phyloP scores from a whole-genome alignment of 805 yeast species.

The Kodamaea laetipori region DNA sequence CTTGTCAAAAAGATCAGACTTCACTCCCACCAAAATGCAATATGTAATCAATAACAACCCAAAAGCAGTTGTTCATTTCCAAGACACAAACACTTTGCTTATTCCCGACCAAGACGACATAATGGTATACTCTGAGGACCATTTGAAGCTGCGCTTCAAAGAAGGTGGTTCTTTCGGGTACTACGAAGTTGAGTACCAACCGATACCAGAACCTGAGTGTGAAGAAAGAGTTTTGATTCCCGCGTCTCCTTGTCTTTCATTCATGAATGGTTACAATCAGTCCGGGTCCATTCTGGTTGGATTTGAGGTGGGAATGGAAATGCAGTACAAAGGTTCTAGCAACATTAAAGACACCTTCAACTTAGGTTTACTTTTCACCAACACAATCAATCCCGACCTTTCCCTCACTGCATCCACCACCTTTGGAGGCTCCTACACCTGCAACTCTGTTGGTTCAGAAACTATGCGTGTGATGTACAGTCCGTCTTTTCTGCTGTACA shows the following conservation, averaged over 20 bases:
- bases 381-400: neutral
- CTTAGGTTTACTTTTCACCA: neutral
- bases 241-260: conserved; percentile 8
- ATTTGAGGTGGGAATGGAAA: neutral
- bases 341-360: neutral
- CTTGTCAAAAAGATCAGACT: neutral
- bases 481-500: conserved; percentile 5
- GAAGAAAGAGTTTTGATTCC: conserved; percentile 5
- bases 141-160: neutral
- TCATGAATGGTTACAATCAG: neutral
- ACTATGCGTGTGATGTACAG: conserved; percentile 5
- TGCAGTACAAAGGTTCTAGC: neutral
- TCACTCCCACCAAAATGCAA: neutral
- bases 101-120: conserved; percentile 1
- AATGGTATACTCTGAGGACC: neutral
- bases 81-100: conserved; percentile 6
- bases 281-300: conserved; percentile 3
- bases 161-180: conserved; percentile 1
- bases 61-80: conserved; percentile 5
- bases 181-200: conserved; percentile 4
- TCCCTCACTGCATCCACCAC: neutral
- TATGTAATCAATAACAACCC: conserved; percentile 5
- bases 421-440: neutral
- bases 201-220: neutral
- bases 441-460: neutral